Evolutionary conservation across 1,139 yeast species (phyloP).

Genomic region (Sugiyamaella novakii): DNA sequence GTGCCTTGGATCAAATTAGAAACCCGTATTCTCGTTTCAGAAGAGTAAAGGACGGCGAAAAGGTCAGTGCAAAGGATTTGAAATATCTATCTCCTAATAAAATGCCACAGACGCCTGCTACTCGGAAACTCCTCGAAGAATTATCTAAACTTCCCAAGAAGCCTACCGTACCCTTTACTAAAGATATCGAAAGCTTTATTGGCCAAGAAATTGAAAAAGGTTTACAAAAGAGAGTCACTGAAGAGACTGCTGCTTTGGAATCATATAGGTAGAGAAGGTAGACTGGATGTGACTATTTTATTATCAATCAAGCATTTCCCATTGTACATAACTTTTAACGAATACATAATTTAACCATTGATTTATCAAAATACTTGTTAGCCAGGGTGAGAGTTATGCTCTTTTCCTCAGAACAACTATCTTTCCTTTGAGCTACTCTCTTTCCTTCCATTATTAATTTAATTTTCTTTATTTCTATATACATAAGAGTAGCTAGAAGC

Average conservation of each 20-base stretch:
- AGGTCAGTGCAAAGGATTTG: constrained; percentile 64
- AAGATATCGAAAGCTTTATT: constrained; percentile 68
- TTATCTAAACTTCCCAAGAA: constrained; percentile 52
- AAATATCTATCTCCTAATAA: constrained; percentile 53
- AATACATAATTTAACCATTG: no score
- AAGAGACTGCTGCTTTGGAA: constrained; percentile 38
- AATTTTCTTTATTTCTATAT: no score
- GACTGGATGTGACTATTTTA: no score
- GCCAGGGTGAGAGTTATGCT: no score
- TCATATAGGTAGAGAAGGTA: constrained; percentile 37
- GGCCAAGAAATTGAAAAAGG: constrained; percentile 57
- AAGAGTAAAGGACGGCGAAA: constrained; percentile 46
- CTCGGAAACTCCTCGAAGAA: constrained; percentile 53
- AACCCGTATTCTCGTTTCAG: constrained; percentile 62
- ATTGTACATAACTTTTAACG: no score
- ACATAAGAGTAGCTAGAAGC: no score
- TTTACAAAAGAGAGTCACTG: constrained; percentile 34
- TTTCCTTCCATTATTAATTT: no score
- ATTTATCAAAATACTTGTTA: no score
- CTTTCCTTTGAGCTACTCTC: no score
- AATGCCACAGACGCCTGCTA: constrained; percentile 61
- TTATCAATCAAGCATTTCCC: no score
- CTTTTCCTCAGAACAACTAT: no score
- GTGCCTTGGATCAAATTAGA: constrained; percentile 68
- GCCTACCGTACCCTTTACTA: constrained; percentile 55